Percentiles rank a stretch among this genome's conserved stretches.
Conservation (phyloP, 1,284 basidiomycete genomes). For the Microbotryum violaceum region DNA sequence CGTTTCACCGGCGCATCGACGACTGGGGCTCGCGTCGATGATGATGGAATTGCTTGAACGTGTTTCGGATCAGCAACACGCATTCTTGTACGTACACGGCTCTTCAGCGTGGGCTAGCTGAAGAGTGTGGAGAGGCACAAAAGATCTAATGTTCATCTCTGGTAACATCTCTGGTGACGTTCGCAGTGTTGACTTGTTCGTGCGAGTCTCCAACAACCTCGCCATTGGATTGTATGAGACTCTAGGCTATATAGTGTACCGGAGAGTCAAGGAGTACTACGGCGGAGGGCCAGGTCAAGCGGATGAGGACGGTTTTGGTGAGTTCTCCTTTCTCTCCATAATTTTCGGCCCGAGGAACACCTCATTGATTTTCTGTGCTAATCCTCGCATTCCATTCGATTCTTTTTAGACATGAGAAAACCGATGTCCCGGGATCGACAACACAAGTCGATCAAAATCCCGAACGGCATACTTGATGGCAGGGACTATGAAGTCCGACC, state of each 20-base stretch:
- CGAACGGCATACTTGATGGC: slow-evolving; percentile 58
- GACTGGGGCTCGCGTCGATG: slow-evolving; percentile 67
- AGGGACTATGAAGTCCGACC: slow-evolving; percentile 61
- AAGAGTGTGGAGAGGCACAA: no score
- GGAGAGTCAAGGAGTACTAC: slow-evolving; percentile 78
- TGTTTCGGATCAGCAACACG: slow-evolving; percentile 57
- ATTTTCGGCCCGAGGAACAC: background rate
- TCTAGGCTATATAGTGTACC: slow-evolving; percentile 77
- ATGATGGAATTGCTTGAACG: slow-evolving; percentile 75
- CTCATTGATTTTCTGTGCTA: background rate
- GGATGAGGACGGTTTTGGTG: slow-evolving; percentile 86
- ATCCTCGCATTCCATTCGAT: no score
- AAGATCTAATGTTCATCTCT: background rate
- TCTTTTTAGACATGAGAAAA: slow-evolving; percentile 71
- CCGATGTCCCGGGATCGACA: slow-evolving; percentile 58
- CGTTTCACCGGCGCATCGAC: slow-evolving; percentile 82
- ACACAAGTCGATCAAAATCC: slow-evolving; percentile 48
- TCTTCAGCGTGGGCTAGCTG: background rate
- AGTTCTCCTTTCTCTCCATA: slow-evolving; percentile 39
- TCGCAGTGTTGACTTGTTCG: slow-evolving; percentile 81
- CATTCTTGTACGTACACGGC: slow-evolving; percentile 21
- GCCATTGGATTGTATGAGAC: slow-evolving; percentile 78
- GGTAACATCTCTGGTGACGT: background rate
- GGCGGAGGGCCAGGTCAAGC: slow-evolving; percentile 63
- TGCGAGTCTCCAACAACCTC: slow-evolving; percentile 66